Conservation (phyloP, 345 rosid genomes). For the Sonneratia caseolaris region DNA sequence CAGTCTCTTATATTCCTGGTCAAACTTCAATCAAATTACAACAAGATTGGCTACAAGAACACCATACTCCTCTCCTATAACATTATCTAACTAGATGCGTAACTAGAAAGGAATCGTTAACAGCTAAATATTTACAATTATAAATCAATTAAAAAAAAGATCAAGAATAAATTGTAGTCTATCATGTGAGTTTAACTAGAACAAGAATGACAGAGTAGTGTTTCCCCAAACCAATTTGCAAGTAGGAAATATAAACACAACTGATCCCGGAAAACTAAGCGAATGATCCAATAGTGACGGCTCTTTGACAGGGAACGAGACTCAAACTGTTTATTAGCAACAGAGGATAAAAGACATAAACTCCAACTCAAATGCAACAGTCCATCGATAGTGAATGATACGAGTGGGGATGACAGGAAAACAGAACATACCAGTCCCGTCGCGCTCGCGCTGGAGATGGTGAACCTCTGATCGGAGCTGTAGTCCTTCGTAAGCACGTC, state of each 20-base stretch:
- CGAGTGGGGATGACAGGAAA: neutral
- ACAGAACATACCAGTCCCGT: slow-evolving; percentile 31
- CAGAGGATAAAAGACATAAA: neutral
- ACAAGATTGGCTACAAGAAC: neutral
- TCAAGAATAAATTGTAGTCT: neutral
- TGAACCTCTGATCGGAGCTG: slow-evolving; percentile 31
- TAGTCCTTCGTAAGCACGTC: slow-evolving; percentile 42
- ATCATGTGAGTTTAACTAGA: neutral
- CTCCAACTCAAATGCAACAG: neutral
- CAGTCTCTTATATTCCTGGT: neutral
- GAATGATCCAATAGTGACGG: neutral
- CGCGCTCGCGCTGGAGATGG: slow-evolving; percentile 19
- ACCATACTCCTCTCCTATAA: neutral
- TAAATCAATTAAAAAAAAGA: neutral
- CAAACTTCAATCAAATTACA: neutral
- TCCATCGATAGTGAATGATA: neutral
- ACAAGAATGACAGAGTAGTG: neutral
- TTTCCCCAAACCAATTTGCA: neutral
- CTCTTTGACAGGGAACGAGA: neutral
- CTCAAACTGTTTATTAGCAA: neutral
- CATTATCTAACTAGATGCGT: neutral
- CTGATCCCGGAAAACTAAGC: neutral
- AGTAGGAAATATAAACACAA: neutral
- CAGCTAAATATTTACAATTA: neutral
- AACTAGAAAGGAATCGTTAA: neutral